Percentiles rank a stretch among this genome's conserved stretches.
These are phyloP conservation scores for Pilaira anomala DNA, from an alignment of 192 early-diverging fungal species.

Conservation along the genomic window DNA sequence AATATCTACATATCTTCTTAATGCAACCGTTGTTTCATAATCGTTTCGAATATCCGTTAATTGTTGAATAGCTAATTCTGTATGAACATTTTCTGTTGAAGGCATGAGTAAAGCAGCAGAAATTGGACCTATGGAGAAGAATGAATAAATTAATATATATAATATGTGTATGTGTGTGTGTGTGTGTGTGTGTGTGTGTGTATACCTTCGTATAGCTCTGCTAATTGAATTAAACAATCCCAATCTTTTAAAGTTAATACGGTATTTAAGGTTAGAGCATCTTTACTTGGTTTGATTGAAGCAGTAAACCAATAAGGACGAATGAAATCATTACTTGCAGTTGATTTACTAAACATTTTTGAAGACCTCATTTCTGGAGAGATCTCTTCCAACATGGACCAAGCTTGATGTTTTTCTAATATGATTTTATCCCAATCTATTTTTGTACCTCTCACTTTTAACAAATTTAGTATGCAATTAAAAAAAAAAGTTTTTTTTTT, in stretches of 20 bases:
- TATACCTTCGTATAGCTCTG: constrained; percentile 46
- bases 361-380: constrained; percentile 1
- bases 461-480: not conserved
- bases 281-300: constrained; percentile 21
- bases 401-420: not conserved
- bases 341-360: constrained; percentile 28
- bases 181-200: not conserved
- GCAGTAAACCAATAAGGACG: constrained; percentile 22
- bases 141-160: not conserved
- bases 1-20: constrained; percentile 44
- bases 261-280: constrained; percentile 40
- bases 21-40: constrained; percentile 36
- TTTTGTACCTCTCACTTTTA: not conserved
- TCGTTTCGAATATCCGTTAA: constrained; percentile 23
- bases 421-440: not conserved
- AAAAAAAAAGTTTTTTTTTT: not conserved
- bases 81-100: constrained; percentile 7
- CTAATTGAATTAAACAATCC: constrained; percentile 35
- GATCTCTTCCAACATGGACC: not conserved
- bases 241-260: constrained; percentile 33
- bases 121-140: constrained; percentile 43
- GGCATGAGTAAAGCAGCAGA: constrained; percentile 46
- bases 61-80: constrained; percentile 4
- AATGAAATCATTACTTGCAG: not conserved
- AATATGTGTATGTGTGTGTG: not conserved